A percentile compares a stretch with the other conserved stretches of the same genome.
Conservation (phyloP, 2,329 filamentous ascomycete species). For the Pestalotiopsis fici region DNA sequence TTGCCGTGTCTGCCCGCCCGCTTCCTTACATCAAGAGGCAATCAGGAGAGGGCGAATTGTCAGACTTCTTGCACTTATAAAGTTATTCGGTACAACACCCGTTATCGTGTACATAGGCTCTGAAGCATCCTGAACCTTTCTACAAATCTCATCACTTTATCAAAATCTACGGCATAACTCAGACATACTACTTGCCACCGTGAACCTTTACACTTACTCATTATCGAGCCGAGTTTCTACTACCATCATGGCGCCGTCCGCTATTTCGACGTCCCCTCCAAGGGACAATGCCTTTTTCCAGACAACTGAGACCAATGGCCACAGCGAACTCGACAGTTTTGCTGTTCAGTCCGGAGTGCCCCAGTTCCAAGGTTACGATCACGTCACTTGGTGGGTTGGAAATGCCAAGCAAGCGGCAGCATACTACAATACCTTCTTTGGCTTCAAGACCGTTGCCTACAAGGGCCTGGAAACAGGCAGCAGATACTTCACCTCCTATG, state of each 20-base stretch:
- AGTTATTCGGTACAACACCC: not conserved
- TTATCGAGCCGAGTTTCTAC: not conserved
- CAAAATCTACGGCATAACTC: not conserved
- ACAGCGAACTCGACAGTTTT: conserved; percentile 49
- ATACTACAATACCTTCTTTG: conserved; percentile 86
- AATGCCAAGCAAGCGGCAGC: conserved; percentile 94
- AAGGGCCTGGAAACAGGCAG: conserved; percentile 86
- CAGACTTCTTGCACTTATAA: not conserved
- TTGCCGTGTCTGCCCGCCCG: conserved; percentile 6
- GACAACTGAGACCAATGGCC: not conserved
- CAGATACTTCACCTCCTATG: conserved; percentile 79
- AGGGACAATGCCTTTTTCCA: conserved; percentile 40
- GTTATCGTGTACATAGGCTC: not conserved
- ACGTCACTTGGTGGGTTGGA: conserved; percentile 94
- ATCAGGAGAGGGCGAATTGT: not conserved
- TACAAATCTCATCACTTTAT: not conserved
- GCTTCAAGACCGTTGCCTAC: conserved; percentile 82
- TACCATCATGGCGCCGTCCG: conserved; percentile 57
- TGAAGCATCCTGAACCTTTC: not conserved
- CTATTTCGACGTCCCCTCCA: conserved; percentile 50
- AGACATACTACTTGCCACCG: not conserved
- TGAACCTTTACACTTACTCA: not conserved
- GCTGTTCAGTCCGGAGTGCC: conserved; percentile 50
- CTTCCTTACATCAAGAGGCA: conserved; percentile 1
- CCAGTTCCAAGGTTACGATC: conserved; percentile 83